A percentile compares a stretch with the other conserved stretches of the same genome.
These are phyloP conservation scores for Drechslerella stenobrocha DNA, from an alignment of 2,329 filamentous ascomycete species.

Conservation along the genomic window DNA sequence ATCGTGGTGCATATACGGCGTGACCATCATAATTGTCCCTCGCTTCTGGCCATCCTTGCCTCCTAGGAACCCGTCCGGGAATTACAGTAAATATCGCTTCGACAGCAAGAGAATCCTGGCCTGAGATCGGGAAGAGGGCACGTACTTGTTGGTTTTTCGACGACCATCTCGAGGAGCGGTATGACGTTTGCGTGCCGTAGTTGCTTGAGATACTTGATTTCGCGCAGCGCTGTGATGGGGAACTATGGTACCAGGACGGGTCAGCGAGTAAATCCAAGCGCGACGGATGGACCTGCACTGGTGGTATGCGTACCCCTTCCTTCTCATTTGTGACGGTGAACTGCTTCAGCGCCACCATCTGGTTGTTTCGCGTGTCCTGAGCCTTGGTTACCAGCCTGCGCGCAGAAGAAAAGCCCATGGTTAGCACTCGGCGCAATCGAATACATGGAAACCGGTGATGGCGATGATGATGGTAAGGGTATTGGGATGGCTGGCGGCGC, in stretches of 20 bases:
- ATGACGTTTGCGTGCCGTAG: slow-evolving; percentile 89
- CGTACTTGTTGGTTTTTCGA: slow-evolving; percentile 67
- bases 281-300: background rate
- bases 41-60: slow-evolving; percentile 73
- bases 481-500: too few species aligned
- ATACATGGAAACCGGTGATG: background rate
- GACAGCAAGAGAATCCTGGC: slow-evolving; percentile 1
- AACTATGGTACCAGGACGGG: slow-evolving; percentile 62
- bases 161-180: slow-evolving; percentile 89
- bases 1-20: slow-evolving; percentile 98
- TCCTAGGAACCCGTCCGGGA: slow-evolving; percentile 53
- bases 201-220: slow-evolving; percentile 96
- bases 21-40: slow-evolving; percentile 88
- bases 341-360: slow-evolving; percentile 88
- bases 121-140: too few species aligned
- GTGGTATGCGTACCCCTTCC: slow-evolving; percentile 69
- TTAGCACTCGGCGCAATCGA: slow-evolving; percentile 9
- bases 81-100: background rate
- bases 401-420: background rate
- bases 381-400: slow-evolving; percentile 40
- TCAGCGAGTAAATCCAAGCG: slow-evolving; percentile 25
- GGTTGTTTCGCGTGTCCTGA: slow-evolving; percentile 60
- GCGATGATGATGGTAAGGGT: background rate
- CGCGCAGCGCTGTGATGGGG: slow-evolving; percentile 94
- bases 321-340: slow-evolving; percentile 99